Evolutionary conservation across 768 basidiomycete genomes (phyloP).

Genomic region (Lentinula edodes): DNA sequence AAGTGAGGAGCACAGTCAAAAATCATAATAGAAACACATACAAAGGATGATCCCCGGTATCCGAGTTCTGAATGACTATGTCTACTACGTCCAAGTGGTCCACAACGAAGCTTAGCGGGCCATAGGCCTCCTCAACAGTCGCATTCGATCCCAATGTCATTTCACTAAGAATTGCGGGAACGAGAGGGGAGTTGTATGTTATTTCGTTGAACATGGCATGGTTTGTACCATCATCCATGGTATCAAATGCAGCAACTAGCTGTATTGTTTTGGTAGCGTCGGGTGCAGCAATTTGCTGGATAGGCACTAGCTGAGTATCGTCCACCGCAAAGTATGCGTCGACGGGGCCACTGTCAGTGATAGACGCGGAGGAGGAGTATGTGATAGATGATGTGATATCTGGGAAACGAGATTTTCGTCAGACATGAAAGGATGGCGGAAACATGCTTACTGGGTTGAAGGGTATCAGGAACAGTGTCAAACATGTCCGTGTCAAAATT

Average conservation of each 20-base stretch:
- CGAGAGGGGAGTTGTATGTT: constrained; percentile 63
- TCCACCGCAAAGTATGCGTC: constrained; percentile 56
- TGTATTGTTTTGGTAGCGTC: constrained; percentile 52
- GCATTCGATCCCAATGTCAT: constrained; percentile 76
- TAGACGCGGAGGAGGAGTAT: constrained; percentile 51
- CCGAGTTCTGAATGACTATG: constrained; percentile 67
- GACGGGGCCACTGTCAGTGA: constrained; percentile 49
- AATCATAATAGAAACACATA: constrained; percentile 28
- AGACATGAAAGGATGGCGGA: background rate
- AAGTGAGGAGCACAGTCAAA: background rate
- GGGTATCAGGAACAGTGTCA: constrained; percentile 64
- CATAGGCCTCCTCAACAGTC: constrained; percentile 66
- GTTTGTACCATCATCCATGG: constrained; percentile 83
- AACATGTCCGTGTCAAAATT: constrained; percentile 93
- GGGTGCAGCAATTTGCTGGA: constrained; percentile 44
- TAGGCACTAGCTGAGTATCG: constrained; percentile 67
- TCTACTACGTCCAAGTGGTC: constrained; percentile 74
- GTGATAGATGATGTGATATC: constrained; percentile 82
- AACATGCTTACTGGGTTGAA: constrained; percentile 63
- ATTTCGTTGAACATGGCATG: constrained; percentile 70
- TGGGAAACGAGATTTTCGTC: constrained; percentile 18
- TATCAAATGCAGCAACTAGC: constrained; percentile 75
- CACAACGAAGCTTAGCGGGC: constrained; percentile 70
- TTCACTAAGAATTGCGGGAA: constrained; percentile 72
- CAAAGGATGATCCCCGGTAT: constrained; percentile 82